Conservation (phyloP, 345 rosid genomes). For the Aquilaria malaccensis region DNA sequence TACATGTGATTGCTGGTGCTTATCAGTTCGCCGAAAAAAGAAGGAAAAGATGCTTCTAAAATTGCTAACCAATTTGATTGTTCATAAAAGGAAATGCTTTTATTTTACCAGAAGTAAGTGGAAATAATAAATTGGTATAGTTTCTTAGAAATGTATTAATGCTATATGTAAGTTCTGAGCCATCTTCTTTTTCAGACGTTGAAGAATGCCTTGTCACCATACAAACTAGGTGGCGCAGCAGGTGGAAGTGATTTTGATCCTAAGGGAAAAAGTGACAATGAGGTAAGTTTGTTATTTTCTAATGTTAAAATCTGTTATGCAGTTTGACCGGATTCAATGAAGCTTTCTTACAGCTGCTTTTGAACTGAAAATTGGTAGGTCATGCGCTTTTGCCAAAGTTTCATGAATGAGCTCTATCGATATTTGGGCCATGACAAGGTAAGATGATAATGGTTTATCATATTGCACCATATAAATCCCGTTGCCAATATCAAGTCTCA, state of each 20-base stretch:
- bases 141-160: conserved; percentile 2
- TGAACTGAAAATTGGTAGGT: conserved; percentile 51
- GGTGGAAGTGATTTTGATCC: conserved; percentile 99
- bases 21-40: too few relatives aligned
- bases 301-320: conserved; percentile 3
- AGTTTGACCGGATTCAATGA: conserved; percentile 20
- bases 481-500: too few relatives aligned
- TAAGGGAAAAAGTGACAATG: conserved; percentile 94
- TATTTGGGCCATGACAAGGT: conserved; percentile 95
- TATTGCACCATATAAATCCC: not conserved
- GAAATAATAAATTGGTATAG: not conserved
- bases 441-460: not conserved
- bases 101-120: not conserved
- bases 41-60: not conserved
- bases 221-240: conserved; percentile 97
- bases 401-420: conserved; percentile 88
- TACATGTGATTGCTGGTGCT: too few relatives aligned
- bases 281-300: conserved; percentile 41
- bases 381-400: conserved; percentile 99
- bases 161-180: not conserved
- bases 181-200: conserved; percentile 53
- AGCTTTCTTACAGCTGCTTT: conserved; percentile 24
- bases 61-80: conserved; percentile 2
- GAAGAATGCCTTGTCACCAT: conserved; percentile 90
- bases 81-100: not conserved